A percentile compares a stretch with the other conserved stretches of the same genome.
phyloP scores from a whole-genome alignment of 2,329 filamentous ascomycete genomes.

The Aspergillus carbonarius region DNA sequence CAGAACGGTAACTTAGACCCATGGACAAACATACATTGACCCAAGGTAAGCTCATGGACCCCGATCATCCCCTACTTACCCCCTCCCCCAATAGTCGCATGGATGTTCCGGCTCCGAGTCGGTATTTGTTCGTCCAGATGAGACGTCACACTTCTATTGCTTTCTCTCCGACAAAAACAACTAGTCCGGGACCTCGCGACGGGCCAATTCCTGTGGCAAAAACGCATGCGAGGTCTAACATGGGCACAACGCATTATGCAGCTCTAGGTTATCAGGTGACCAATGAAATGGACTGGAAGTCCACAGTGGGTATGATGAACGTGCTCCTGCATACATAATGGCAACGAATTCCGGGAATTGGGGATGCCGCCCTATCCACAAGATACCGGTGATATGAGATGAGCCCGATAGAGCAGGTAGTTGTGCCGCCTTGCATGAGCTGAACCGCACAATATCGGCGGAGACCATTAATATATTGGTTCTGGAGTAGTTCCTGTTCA shows the following conservation, averaged over 20 bases:
- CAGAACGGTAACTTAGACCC: background rate
- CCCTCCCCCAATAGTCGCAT: background rate
- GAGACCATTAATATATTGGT: background rate
- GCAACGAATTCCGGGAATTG: slow-evolving; percentile 9
- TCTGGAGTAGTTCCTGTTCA: background rate
- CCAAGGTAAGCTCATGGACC: background rate
- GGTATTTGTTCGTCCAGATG: background rate
- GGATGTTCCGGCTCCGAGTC: background rate
- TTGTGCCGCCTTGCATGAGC: background rate
- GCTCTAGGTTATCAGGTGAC: slow-evolving; percentile 5
- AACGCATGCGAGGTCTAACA: background rate
- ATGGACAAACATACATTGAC: background rate
- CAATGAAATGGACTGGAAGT: background rate
- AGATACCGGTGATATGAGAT: background rate
- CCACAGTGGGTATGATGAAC: slow-evolving; percentile 4
- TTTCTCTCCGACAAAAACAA: background rate
- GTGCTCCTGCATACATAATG: slow-evolving; percentile 10
- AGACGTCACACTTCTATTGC: background rate
- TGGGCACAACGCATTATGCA: background rate
- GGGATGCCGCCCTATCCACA: background rate
- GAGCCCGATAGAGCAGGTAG: background rate
- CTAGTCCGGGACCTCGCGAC: background rate
- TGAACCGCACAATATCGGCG: background rate
- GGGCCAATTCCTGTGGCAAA: slow-evolving; percentile 8
- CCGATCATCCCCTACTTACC: background rate